Conservation (phyloP, 1,139 yeast species). For the Lodderomyces margitis region DNA sequence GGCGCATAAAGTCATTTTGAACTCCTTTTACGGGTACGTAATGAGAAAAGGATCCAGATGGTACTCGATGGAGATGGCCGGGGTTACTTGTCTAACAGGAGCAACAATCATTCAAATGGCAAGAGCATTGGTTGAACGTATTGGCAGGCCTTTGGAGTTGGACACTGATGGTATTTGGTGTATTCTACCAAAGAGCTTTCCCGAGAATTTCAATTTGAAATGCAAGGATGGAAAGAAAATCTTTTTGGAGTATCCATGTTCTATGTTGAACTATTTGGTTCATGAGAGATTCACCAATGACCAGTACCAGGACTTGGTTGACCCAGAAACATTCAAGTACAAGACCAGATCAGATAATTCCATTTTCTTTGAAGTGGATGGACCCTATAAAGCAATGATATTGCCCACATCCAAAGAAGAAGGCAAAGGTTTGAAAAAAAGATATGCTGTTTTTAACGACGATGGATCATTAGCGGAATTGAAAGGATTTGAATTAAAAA, state of each 20-base stretch:
- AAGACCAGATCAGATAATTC: conserved; percentile 85
- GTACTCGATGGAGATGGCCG: conserved; percentile 99
- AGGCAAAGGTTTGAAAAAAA: conserved; percentile 92
- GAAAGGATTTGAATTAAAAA: conserved; percentile 93
- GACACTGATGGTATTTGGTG: conserved; percentile 99
- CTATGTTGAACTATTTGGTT: conserved; percentile 92
- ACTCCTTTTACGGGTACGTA: conserved; percentile 96
- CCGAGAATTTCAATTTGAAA: conserved; percentile 77
- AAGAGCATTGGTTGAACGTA: conserved; percentile 82
- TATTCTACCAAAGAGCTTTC: conserved; percentile 88
- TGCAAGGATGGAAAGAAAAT: conserved; percentile 76
- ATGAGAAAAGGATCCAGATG: conserved; percentile 99
- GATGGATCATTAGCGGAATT: conserved; percentile 94
- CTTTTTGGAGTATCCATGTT: conserved; percentile 87
- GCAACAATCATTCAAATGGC: conserved; percentile 99
- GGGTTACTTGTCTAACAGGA: conserved; percentile 96
- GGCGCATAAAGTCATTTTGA: conserved; percentile 95
- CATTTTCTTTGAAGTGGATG: conserved; percentile 97
- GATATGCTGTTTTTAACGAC: conserved; percentile 95
- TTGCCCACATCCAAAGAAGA: conserved; percentile 97
- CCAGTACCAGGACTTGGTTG: conserved; percentile 86
- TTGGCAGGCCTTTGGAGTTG: conserved; percentile 92
- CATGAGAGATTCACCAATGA: conserved; percentile 90
- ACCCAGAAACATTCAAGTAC: conserved; percentile 65
- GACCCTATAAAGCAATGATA: conserved; percentile 97